These are phyloP conservation scores for Micractinium sp. DNA, from an alignment of 139 green algal species.

Conservation along the genomic window DNA sequence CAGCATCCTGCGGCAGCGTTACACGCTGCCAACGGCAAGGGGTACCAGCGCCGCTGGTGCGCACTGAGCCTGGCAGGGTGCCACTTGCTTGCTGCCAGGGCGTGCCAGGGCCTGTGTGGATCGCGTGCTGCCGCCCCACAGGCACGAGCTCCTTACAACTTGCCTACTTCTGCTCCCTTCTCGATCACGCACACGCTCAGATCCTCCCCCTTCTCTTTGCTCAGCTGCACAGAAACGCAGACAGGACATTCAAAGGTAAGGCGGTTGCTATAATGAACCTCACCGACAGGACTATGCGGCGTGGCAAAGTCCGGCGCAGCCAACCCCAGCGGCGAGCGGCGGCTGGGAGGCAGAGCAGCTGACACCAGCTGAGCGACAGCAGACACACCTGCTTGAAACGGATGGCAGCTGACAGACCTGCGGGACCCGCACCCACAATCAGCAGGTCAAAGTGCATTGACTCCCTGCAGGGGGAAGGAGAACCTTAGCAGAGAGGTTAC, in stretches of 20 bases:
- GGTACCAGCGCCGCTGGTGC: neutral
- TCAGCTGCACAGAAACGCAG: slow-evolving; percentile 54
- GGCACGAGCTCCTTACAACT: neutral
- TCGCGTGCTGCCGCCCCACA: neutral
- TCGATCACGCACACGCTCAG: slow-evolving; percentile 93
- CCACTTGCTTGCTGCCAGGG: neutral
- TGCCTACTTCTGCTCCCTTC: slow-evolving; percentile 88
- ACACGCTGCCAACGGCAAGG: neutral
- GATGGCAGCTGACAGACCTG: slow-evolving; percentile 90
- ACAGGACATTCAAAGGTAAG: no score
- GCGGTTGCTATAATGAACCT: no score
- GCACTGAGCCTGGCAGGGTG: neutral
- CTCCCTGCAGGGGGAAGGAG: slow-evolving; percentile 49
- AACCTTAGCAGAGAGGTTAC: neutral
- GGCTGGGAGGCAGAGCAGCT: no score
- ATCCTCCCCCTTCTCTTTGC: slow-evolving; percentile 66
- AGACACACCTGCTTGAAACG: slow-evolving; percentile 80
- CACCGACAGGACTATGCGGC: no score
- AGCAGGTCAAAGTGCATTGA: slow-evolving; percentile 87
- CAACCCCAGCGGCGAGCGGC: neutral
- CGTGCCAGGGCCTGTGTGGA: neutral
- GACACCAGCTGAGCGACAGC: neutral
- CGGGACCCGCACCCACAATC: slow-evolving; percentile 90
- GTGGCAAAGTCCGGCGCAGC: no score
- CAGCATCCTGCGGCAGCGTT: neutral